Conservation (phyloP, 176 grass and related monocot species). For the Triticum monococcum region DNA sequence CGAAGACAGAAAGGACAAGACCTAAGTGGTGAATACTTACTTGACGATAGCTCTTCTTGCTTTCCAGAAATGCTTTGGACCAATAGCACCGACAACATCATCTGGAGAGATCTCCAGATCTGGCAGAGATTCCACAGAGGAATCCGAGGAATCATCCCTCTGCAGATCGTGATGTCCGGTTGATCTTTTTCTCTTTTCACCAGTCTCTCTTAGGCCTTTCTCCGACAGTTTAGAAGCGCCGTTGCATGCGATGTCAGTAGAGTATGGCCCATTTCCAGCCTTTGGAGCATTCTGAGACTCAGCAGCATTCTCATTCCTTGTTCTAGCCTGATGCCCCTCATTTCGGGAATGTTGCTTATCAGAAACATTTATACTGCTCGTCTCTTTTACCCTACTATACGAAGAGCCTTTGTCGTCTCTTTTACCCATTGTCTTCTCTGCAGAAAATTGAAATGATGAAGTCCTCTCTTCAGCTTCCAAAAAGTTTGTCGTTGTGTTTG, state of each 20-base stretch:
- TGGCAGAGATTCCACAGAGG: slow-evolving; percentile 39
- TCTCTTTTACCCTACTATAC: not conserved
- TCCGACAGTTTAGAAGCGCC: not conserved
- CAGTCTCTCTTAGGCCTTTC: slow-evolving; percentile 22
- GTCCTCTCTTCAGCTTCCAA: slow-evolving; percentile 23
- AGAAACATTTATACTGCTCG: slow-evolving; percentile 18
- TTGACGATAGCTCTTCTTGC: slow-evolving; percentile 81
- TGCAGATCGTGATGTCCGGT: not conserved
- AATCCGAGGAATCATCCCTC: slow-evolving; percentile 41
- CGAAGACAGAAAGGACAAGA: not conserved
- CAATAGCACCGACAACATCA: slow-evolving; percentile 72
- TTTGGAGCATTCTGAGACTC: slow-evolving; percentile 1
- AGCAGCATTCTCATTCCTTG: not conserved
- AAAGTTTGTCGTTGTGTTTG: not conserved
- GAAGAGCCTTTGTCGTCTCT: slow-evolving; percentile 21
- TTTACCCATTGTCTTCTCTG: slow-evolving; percentile 13
- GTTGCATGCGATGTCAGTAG: slow-evolving; percentile 20
- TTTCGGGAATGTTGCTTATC: slow-evolving; percentile 23
- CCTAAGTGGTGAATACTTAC: slow-evolving; percentile 45
- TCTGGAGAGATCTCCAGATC: slow-evolving; percentile 59
- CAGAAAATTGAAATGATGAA: slow-evolving; percentile 11
- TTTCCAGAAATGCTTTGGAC: slow-evolving; percentile 85
- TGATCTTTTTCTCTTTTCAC: slow-evolving; percentile 46
- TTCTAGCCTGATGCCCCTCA: not conserved
- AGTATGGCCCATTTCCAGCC: not conserved